Conservation (phyloP, 1,284 basidiomycete species). For the Trametes versicolor region DNA sequence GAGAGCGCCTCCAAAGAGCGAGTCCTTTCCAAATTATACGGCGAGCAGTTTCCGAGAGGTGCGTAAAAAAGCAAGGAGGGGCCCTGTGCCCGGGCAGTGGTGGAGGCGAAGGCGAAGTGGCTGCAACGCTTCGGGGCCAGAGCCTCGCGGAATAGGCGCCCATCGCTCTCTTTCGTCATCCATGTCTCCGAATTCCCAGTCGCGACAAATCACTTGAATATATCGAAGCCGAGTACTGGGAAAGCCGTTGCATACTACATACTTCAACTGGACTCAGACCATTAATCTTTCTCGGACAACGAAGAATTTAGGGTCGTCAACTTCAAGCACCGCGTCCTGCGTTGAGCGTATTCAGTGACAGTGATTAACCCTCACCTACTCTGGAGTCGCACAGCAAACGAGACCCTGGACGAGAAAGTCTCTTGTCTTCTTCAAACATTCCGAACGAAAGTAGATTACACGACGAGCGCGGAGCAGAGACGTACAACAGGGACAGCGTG, state of each 20-base stretch:
- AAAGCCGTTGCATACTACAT: too few species aligned
- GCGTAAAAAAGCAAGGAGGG: conserved; percentile 4
- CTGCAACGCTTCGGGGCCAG: conserved; percentile 33
- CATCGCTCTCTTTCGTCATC: conserved; percentile 13
- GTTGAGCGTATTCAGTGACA: too few species aligned
- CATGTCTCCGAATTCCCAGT: neutral
- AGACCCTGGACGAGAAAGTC: neutral
- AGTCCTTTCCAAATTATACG: neutral
- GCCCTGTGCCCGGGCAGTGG: conserved; percentile 10
- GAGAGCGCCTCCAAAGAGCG: too few species aligned
- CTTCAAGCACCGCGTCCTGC: too few species aligned
- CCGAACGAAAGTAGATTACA: conserved; percentile 21
- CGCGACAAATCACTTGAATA: too few species aligned
- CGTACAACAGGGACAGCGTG: conserved; percentile 6
- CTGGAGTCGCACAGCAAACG: too few species aligned
- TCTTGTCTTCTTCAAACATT: neutral
- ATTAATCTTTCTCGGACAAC: too few species aligned
- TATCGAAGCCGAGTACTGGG: too few species aligned
- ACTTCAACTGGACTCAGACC: too few species aligned
- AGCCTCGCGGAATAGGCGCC: conserved; percentile 25
- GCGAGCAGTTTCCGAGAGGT: neutral
- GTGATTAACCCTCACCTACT: too few species aligned
- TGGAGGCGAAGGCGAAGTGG: conserved; percentile 20
- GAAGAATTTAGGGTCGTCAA: too few species aligned
- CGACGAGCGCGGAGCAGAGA: neutral